Evolutionary conservation across 345 rosid species (phyloP).

Genomic region (Corchorus olitorius): DNA sequence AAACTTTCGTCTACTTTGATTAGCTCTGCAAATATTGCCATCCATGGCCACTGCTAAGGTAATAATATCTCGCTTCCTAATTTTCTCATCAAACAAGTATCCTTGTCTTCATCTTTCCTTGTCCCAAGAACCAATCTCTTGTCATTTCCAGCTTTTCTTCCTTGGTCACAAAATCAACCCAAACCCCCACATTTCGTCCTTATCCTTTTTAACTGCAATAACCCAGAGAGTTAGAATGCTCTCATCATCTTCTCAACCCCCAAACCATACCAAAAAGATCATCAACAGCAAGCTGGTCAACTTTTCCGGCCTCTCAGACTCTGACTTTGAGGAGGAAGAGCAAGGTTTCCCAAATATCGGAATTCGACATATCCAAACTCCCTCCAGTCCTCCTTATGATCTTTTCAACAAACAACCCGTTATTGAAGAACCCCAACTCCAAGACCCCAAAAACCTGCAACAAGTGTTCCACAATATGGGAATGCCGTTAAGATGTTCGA

Average conservation of each 20-base stretch:
- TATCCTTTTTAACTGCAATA: background rate
- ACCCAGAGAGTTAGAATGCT: background rate
- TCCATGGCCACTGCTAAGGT: conserved; percentile 1
- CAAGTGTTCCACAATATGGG: conserved; percentile 66
- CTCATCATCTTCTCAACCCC: conserved; percentile 8
- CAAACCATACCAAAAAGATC: conserved; percentile 17
- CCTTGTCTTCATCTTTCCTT: background rate
- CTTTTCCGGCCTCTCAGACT: conserved; percentile 65
- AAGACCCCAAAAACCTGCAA: conserved; percentile 69
- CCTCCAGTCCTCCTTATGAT: conserved; percentile 69
- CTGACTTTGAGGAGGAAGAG: conserved; percentile 36
- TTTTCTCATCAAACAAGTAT: background rate
- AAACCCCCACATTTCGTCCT: background rate
- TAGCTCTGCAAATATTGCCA: background rate
- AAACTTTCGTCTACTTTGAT: background rate
- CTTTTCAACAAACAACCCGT: conserved; percentile 59
- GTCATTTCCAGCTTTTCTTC: background rate
- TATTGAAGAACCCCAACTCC: conserved; percentile 50
- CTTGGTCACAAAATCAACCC: background rate
- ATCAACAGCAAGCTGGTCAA: conserved; percentile 59
- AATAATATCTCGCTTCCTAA: background rate
- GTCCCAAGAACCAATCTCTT: background rate
- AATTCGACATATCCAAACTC: conserved; percentile 34
- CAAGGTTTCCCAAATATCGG: background rate
- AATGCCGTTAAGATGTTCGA: conserved; percentile 86